A percentile compares a stretch with the other conserved stretches of the same genome.
Conservation (phyloP, 1,139 yeast genomes). For the Pichia sp. region DNA sequence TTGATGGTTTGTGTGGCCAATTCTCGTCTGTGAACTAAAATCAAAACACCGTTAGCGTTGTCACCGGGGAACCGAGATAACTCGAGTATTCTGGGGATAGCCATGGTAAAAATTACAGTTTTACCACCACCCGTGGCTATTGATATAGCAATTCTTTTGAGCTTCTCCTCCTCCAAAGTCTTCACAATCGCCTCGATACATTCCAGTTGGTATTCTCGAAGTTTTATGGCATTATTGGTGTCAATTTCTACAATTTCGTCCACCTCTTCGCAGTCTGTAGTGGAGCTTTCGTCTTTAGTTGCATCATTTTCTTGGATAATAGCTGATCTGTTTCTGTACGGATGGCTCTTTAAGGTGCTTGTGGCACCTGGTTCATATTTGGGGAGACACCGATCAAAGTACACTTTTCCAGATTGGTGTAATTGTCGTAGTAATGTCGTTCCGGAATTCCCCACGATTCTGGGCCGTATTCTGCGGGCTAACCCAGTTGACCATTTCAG, state of each 20-base stretch:
- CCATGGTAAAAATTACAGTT: conserved; percentile 72
- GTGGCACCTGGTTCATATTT: no score
- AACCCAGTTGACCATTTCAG: no score
- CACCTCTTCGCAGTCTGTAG: neutral
- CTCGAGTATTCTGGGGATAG: conserved; percentile 45
- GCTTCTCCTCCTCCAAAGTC: conserved; percentile 38
- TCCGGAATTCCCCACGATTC: no score
- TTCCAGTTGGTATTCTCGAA: conserved; percentile 51
- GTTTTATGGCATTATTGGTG: neutral
- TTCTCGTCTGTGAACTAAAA: conserved; percentile 80
- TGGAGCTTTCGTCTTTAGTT: no score
- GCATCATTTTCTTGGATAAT: no score
- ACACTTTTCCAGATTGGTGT: no score
- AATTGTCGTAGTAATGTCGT: no score
- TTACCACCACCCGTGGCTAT: conserved; percentile 96
- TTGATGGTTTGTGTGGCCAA: conserved; percentile 62
- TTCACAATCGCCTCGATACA: conserved; percentile 53
- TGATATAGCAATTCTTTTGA: conserved; percentile 67
- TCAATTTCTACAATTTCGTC: neutral
- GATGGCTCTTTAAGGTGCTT: no score
- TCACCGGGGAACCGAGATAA: conserved; percentile 30
- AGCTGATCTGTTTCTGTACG: no score
- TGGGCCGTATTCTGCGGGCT: no score
- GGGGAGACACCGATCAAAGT: no score
- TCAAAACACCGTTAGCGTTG: conserved; percentile 38